Percentiles rank a stretch among this genome's conserved stretches.
Evolutionary conservation across 352 stramenopile species (phyloP).

Genomic region (Globisporangium solare): DNA sequence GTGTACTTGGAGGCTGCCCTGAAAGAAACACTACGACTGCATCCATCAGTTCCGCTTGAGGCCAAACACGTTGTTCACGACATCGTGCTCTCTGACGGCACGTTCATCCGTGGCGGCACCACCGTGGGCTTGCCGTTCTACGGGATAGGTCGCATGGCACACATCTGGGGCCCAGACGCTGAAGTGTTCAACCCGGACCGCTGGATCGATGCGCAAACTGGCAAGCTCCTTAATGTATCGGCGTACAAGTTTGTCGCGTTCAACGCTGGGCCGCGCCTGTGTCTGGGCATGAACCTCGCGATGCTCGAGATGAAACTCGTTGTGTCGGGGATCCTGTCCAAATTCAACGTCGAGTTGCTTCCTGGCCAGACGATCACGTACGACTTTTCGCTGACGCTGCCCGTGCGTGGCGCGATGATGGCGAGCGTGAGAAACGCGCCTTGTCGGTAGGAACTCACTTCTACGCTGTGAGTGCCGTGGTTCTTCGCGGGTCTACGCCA

Average conservation of each 20-base stretch:
- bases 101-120: constrained; percentile 20
- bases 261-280: constrained; percentile 34
- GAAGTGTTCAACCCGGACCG: constrained; percentile 32
- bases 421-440: neutral
- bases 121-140: constrained; percentile 27
- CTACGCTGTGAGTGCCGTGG: too few relatives aligned
- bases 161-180: constrained; percentile 29
- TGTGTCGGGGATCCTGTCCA: constrained; percentile 27
- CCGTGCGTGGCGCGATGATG: constrained; percentile 1
- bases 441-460: too few relatives aligned
- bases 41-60: constrained; percentile 56
- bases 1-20: constrained; percentile 43
- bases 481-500: too few relatives aligned
- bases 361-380: constrained; percentile 13
- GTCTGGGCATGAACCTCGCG: constrained; percentile 40
- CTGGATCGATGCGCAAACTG: constrained; percentile 20
- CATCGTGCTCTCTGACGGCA: constrained; percentile 36
- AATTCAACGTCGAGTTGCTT: constrained; percentile 29
- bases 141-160: constrained; percentile 20
- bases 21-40: constrained; percentile 60
- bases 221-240: constrained; percentile 12
- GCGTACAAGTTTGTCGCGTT: constrained; percentile 45
- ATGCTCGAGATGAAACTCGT: constrained; percentile 53
- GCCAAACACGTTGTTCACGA: constrained; percentile 22
- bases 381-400: constrained; percentile 23